Base-by-base conservation (phyloP, 306 rosid species). In the Ochetophila trinervis region DNA sequence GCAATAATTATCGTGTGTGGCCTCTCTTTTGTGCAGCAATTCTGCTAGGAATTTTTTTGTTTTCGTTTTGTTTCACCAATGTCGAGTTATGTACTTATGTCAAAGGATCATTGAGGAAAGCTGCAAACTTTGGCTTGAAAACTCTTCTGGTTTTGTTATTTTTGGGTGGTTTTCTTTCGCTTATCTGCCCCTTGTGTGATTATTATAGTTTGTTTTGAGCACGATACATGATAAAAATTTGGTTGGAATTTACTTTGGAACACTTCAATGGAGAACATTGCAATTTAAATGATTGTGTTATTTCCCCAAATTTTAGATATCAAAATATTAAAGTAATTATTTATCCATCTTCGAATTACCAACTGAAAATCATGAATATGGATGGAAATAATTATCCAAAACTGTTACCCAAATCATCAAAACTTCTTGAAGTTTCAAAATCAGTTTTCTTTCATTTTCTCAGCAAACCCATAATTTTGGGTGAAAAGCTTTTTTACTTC, bases 1-100 rank as follows among this genome's bases (percentile, higher is more conserved):
- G 83, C 91, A 20, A 47, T 84, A 6, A 73, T 86, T 37, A 83
- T 89, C 22, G 72, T 87, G 11, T 87, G 91, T 6, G 89, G 94
- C 18, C 75, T 89, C 52, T 82, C 95, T n/a, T 42, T 81, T 20
- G 37, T 60, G 15, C 70, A 58, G 71, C 32, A 23, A 11, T 65
- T 63, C 11, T 1, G 5, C 35, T 70, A 52, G 72, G 47, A n/a
- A 22, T 40, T 2, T 53, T 17, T 53, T 24, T 35, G 71, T 63
- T 16, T 63, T 6, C 10, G 8, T 53, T 71, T 40, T 23, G 0
- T 6, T 21, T 17, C 57, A 16, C 23, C 12, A 19, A n/a, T 10
- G 7, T 11, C 37, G 11, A 22, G 17, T 78, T 50, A 16, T 55
- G 23, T 59, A 15, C 56, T 66, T 62, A 16, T 3, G 36, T 49